Conservation (phyloP, 495 filamentous ascomycete species). For the Aspergillus steynii region DNA sequence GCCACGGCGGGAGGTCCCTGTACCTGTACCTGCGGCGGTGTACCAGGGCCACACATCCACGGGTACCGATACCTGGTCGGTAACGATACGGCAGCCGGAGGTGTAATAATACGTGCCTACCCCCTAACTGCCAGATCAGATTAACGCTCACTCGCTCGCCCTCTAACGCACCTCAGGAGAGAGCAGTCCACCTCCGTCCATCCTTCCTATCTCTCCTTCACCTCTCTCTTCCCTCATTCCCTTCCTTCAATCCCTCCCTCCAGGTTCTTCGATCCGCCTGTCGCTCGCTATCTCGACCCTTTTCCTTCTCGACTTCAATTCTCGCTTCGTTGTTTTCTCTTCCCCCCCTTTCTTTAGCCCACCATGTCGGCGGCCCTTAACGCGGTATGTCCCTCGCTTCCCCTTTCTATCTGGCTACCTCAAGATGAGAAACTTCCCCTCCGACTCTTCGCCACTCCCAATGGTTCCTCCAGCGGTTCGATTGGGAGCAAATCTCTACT, state of each 20-base stretch:
- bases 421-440: conserved; percentile 25
- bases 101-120: neutral
- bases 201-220: conserved; percentile 15
- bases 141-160: conserved; percentile 10
- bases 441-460: conserved; percentile 23
- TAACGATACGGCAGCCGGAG: too few species aligned
- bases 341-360: conserved; percentile 26
- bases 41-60: too few species aligned
- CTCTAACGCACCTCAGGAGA: conserved; percentile 29
- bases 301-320: conserved; percentile 14
- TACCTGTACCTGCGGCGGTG: neutral
- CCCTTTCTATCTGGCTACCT: conserved; percentile 40
- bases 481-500: conserved; percentile 5
- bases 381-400: conserved; percentile 53
- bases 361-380: conserved; percentile 63
- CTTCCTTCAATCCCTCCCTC: conserved; percentile 15
- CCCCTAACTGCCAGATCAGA: conserved; percentile 19
- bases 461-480: conserved; percentile 13
- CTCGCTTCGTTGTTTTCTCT: conserved; percentile 18
- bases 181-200: conserved; percentile 23
- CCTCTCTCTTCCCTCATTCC: conserved; percentile 25
- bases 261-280: conserved; percentile 16
- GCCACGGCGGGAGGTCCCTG: neutral
- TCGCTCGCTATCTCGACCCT: conserved; percentile 23
- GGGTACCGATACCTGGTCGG: too few species aligned